Conservation (phyloP, 176 grass and related monocot species). For the Sorghum bicolor region Sorghum_bicolor_NCBIv3 NC_012876.2:53988001-53988500, state of each 20-base stretch:
- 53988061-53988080: slow-evolving; percentile 43
- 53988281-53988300: slow-evolving; percentile 76
- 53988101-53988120: not conserved
- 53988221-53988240: slow-evolving; percentile 86
- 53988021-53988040: slow-evolving; percentile 53
- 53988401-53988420: slow-evolving; percentile 30
- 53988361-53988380: slow-evolving; percentile 45
- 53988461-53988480: slow-evolving; percentile 91
- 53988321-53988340: slow-evolving; percentile 59
- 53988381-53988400: slow-evolving; percentile 57
- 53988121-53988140: not conserved
- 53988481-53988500: slow-evolving; percentile 87
- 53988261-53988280: slow-evolving; percentile 55
- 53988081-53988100: slow-evolving; percentile 14
- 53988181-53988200: slow-evolving; percentile 47
- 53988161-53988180: slow-evolving; percentile 48
- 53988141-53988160: slow-evolving; percentile 63
- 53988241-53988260: slow-evolving; percentile 79
- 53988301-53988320: slow-evolving; percentile 69
- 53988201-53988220: slow-evolving; percentile 66
- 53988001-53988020: slow-evolving; percentile 59
- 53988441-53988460: slow-evolving; percentile 62
- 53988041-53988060: slow-evolving; percentile 71
- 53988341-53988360: slow-evolving; percentile 46
- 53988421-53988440: slow-evolving; percentile 44